Base-by-base conservation (phyloP, 306 rosid genomes). In the Quercus robur region DNA sequence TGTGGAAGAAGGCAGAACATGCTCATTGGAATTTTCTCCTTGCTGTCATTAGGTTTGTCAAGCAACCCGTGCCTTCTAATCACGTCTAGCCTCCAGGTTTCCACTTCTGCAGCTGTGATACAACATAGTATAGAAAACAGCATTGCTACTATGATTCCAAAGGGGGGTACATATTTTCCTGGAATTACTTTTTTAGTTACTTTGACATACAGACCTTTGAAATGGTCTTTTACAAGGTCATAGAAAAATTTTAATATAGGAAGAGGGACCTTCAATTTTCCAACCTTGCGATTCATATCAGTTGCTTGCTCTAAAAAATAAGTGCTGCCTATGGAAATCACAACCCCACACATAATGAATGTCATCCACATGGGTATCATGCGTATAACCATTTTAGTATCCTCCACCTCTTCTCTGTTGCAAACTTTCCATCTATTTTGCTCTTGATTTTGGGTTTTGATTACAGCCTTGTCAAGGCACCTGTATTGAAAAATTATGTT, bases 1-100 rank as follows among this genome's bases (percentile, higher is more conserved):
- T 85, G 85, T 7, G 85, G 88, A 30, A 85, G 25, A 49, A 88
- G 19, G 87, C 89, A 85, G 23, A 76, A 78, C 71, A 81, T 77
- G 69, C 56, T 67, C 87, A 88, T 78, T 6, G 89, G 89, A 23
- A 81, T 66, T 41, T 14, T 74, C 13, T 62, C 81, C 0, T 0
- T 31, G 4, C 33, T 31, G 5, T 31, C 5, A 31, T 71, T 21
- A 2, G 79, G 81, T 13, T 76, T 79, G 6, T 78, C 76, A 64
- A 76, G 21, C 5, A 88, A 17, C 23, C 77, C 79, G 14, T 81
- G 86, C 5, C 73, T 78, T 12, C 3, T 61, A 3, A 82, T 76
- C 75, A 77, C 77, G 0, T 72, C 56, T 18, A 85, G 35, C 68
- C 86, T 83, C 75, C 56, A 41, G 2, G 13, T 57, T 28, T 85